Conservation (phyloP, 495 filamentous ascomycete genomes). For the Hyaloscypha bicolor region DNA sequence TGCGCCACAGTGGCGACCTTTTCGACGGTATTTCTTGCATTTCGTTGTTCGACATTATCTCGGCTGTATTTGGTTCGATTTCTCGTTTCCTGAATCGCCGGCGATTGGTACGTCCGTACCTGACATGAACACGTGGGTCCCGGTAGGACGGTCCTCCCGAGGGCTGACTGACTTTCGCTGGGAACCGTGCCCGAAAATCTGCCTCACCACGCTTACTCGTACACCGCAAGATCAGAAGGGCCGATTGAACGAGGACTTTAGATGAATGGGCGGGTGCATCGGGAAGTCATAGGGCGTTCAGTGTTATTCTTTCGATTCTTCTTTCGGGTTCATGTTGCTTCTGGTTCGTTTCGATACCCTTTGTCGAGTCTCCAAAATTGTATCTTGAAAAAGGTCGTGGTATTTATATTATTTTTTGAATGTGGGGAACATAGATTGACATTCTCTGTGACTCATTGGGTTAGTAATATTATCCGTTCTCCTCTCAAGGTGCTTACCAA, state of each 20-base stretch:
- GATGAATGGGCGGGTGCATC: not conserved
- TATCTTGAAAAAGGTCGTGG: not conserved
- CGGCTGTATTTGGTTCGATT: not conserved
- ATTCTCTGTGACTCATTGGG: not conserved
- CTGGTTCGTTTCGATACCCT: not conserved
- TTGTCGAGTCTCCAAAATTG: not conserved
- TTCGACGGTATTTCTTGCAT: not conserved
- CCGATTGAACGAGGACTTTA: not conserved
- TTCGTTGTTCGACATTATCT: not conserved
- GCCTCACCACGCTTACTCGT: not conserved
- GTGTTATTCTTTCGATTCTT: not conserved
- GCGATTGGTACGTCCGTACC: not conserved
- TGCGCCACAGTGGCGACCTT: not conserved
- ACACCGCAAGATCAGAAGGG: not conserved
- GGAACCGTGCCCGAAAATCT: not conserved
- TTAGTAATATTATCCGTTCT: not conserved
- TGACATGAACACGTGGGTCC: not conserved
- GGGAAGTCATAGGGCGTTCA: not conserved
- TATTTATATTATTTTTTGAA: not conserved
- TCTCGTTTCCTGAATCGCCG: not conserved
- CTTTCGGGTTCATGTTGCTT: not conserved
- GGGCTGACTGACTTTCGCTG: not conserved
- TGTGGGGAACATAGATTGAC: not conserved
- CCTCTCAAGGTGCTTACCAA: not conserved
- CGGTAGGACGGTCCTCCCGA: not conserved